Evolutionary conservation across 192 early-diverging fungal genomes (phyloP).

Genomic region (Diversispora epigaea): DNA sequence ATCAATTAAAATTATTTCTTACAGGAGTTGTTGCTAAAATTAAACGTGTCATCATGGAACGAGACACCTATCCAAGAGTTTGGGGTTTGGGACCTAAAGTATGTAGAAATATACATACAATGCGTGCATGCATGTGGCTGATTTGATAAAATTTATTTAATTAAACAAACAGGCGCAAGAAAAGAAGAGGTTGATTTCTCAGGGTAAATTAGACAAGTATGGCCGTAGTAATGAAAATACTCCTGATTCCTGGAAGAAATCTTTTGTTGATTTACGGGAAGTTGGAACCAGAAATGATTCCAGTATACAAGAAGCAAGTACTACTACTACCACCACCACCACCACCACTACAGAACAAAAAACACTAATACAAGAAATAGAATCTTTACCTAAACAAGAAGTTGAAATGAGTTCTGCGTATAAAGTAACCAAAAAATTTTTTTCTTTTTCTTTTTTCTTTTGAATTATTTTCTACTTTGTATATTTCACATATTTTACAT

Average conservation of each 20-base stretch:
- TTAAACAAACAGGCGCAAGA: slow-evolving; percentile 67
- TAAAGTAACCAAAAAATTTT: not conserved
- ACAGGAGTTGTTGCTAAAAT: slow-evolving; percentile 91
- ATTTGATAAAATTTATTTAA: not conserved
- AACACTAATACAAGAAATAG: not conserved
- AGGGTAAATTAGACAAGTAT: slow-evolving; percentile 97
- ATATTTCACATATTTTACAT: no score
- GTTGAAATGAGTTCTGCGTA: not conserved
- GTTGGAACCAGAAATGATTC: slow-evolving; percentile 41
- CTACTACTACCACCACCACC: not conserved
- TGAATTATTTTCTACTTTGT: not conserved
- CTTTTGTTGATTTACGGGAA: slow-evolving; percentile 68
- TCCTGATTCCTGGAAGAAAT: slow-evolving; percentile 80
- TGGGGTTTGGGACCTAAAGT: slow-evolving; percentile 91
- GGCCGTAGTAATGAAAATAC: slow-evolving; percentile 87
- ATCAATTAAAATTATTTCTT: not conserved
- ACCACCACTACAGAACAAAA: not conserved
- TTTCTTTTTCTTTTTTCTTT: not conserved
- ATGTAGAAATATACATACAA: not conserved
- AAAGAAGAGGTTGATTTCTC: slow-evolving; percentile 98
- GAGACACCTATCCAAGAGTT: slow-evolving; percentile 96
- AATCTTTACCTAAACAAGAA: not conserved
- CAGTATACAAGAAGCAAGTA: not conserved
- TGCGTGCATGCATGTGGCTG: not conserved
- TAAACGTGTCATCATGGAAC: slow-evolving; percentile 99